phyloP scores from a whole-genome alignment of 2,329 filamentous ascomycete genomes.

The Ramularia collo-cygni region DNA sequence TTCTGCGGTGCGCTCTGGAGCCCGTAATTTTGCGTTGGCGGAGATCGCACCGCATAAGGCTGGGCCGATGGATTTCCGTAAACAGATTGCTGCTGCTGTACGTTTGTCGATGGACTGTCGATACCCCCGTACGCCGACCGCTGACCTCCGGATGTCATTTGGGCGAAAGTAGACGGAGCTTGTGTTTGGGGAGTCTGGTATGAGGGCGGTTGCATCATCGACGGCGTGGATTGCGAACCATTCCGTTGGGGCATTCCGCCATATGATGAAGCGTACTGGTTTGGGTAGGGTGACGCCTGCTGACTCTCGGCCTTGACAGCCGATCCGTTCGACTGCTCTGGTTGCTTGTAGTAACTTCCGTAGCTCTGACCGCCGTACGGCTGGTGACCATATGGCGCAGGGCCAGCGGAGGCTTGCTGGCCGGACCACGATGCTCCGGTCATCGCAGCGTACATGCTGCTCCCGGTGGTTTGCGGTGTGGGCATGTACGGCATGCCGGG shows the following conservation, averaged over 20 bases:
- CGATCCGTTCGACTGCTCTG: slow-evolving; percentile 18
- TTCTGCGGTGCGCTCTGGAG: slow-evolving; percentile 24
- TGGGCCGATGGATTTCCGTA: slow-evolving; percentile 22
- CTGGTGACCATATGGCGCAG: slow-evolving; percentile 17
- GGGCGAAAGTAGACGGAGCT: slow-evolving; percentile 19
- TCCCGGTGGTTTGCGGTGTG: slow-evolving; percentile 12
- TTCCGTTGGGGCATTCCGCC: slow-evolving; percentile 20
- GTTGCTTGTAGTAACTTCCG: slow-evolving; percentile 22
- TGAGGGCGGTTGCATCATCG: slow-evolving; percentile 22
- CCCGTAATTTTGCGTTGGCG: slow-evolving; percentile 22
- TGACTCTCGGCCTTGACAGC: slow-evolving; percentile 23
- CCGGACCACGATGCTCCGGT: slow-evolving; percentile 22
- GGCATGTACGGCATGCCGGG: slow-evolving; percentile 26
- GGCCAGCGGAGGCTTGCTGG: slow-evolving; percentile 19
- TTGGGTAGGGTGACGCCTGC: slow-evolving; percentile 22
- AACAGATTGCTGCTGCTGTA: slow-evolving; percentile 20
- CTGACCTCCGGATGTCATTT: slow-evolving; percentile 16
- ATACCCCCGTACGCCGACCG: slow-evolving; percentile 22
- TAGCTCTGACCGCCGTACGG: slow-evolving; percentile 22
- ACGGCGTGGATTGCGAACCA: slow-evolving; percentile 20
- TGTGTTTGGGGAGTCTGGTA: slow-evolving; percentile 24
- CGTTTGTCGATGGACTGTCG: slow-evolving; percentile 22
- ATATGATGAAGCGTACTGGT: slow-evolving; percentile 22
- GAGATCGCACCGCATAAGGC: slow-evolving; percentile 27
- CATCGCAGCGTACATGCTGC: slow-evolving; percentile 23